Conservation (phyloP, 2,329 filamentous ascomycete species). For the Pseudogymnoascus sp. region DNA sequence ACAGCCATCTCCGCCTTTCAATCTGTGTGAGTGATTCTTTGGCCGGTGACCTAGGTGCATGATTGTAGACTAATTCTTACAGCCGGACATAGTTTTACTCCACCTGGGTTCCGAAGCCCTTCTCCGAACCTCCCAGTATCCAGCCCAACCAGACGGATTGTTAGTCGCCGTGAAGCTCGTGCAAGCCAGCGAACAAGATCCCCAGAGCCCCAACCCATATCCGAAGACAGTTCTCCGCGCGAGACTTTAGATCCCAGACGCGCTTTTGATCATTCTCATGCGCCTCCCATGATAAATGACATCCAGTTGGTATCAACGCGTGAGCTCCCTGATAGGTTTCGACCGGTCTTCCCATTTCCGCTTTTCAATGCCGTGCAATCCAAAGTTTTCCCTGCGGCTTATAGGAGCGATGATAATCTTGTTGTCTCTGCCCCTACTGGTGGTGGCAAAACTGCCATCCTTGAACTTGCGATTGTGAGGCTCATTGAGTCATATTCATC, state of each 20-base stretch:
- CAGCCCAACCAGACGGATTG: constrained; percentile 23
- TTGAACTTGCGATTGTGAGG: constrained; percentile 75
- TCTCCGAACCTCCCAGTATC: constrained; percentile 18
- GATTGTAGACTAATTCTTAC: neutral
- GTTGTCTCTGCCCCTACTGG: constrained; percentile 77
- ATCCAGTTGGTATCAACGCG: constrained; percentile 51
- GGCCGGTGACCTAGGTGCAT: neutral
- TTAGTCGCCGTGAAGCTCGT: constrained; percentile 16
- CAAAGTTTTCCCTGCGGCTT: constrained; percentile 62
- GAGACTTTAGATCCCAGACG: neutral
- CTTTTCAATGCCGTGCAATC: constrained; percentile 79
- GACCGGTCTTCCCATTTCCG: constrained; percentile 62
- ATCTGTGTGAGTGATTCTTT: constrained; percentile 19
- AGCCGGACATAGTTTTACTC: neutral
- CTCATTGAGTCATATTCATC: constrained; percentile 49
- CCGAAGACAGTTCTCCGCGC: neutral
- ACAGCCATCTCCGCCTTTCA: constrained; percentile 24
- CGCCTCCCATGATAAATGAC: constrained; percentile 33
- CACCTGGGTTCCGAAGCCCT: constrained; percentile 14
- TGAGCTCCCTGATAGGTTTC: constrained; percentile 60
- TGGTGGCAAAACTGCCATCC: constrained; percentile 73
- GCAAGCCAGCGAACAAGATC: neutral
- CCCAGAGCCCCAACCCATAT: neutral
- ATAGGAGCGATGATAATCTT: constrained; percentile 63
- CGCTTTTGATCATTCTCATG: constrained; percentile 13